Conservation (phyloP, 2,329 filamentous ascomycete genomes). For the Colletotrichum siamense region DNA sequence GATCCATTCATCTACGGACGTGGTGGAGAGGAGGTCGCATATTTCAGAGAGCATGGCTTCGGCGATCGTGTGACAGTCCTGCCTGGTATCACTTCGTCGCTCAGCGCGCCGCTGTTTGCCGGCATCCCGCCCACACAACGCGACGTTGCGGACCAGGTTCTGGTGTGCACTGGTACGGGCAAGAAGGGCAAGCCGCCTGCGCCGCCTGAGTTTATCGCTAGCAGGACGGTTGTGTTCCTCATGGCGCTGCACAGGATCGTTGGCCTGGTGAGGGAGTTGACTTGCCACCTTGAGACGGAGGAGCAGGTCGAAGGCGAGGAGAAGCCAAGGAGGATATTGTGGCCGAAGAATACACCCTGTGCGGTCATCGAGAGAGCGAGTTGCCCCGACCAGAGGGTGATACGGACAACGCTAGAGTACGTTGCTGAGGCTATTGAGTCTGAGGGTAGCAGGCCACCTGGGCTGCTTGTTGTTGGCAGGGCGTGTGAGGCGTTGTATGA, state of each 20-base stretch:
- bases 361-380: conserved; percentile 93
- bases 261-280: conserved; percentile 76
- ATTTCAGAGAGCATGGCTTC: conserved; percentile 77
- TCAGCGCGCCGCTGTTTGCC: conserved; percentile 88
- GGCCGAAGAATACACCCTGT: conserved; percentile 82
- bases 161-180: conserved; percentile 96
- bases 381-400: conserved; percentile 92
- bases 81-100: conserved; percentile 87
- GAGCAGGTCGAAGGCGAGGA: conserved; percentile 30
- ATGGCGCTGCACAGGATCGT: conserved; percentile 91
- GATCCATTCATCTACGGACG: conserved; percentile 97
- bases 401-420: conserved; percentile 81
- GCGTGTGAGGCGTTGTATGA: conserved; percentile 81
- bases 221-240: conserved; percentile 87
- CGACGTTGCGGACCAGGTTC: conserved; percentile 87
- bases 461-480: conserved; percentile 82
- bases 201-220: conserved; percentile 79
- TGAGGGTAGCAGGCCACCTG: conserved; percentile 88
- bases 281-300: conserved; percentile 42
- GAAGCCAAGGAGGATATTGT: conserved; percentile 48
- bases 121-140: conserved; percentile 88
- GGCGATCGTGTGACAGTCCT: conserved; percentile 71
- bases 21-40: conserved; percentile 89
- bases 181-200: conserved; percentile 83
- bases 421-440: conserved; percentile 85